These are phyloP conservation scores for Daedaleopsis sinensis DNA, from an alignment of 768 basidiomycete genomes.

Conservation along the genomic window DNA sequence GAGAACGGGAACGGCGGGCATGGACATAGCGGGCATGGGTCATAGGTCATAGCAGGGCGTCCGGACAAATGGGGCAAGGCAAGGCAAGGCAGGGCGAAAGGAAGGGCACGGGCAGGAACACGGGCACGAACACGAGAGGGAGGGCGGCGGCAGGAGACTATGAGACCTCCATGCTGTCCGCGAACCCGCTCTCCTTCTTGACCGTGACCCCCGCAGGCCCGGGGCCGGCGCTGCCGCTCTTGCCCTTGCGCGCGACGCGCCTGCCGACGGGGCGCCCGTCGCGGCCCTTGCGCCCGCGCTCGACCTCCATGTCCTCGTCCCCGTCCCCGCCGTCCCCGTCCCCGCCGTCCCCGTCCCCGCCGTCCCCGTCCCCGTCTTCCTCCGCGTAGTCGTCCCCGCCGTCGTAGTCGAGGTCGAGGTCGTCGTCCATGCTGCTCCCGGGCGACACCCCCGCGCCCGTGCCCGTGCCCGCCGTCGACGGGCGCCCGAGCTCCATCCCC, in stretches of 20 bases:
- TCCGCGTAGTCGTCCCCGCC: conserved; percentile 27
- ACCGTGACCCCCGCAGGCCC: conserved; percentile 21
- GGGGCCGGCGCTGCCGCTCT: conserved; percentile 16
- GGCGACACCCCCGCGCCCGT: conserved; percentile 21
- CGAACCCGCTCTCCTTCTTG: conserved; percentile 31
- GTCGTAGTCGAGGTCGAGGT: conserved; percentile 16
- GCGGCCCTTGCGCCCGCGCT: conserved; percentile 30
- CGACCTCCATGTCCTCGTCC: conserved; percentile 20
- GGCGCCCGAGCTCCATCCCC: conserved; percentile 19
- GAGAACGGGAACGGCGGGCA: neutral
- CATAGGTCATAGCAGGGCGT: neutral
- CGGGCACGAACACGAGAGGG: neutral
- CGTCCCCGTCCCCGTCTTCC: conserved; percentile 18
- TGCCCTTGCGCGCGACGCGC: conserved; percentile 26
- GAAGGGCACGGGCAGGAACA: neutral
- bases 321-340: conserved; percentile 26
- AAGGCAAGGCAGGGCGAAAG: neutral
- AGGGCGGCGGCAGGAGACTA: neutral
- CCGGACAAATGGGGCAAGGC: no score
- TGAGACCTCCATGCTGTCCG: conserved; percentile 30
- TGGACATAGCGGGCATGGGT: neutral
- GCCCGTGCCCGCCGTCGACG: conserved; percentile 18
- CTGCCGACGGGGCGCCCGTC: conserved; percentile 28
- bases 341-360: conserved; percentile 17
- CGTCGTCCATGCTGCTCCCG: conserved; percentile 18